Base-by-base conservation (phyloP, 2,329 filamentous ascomycete genomes). In the Alternaria hordeiaustralica region DNA sequence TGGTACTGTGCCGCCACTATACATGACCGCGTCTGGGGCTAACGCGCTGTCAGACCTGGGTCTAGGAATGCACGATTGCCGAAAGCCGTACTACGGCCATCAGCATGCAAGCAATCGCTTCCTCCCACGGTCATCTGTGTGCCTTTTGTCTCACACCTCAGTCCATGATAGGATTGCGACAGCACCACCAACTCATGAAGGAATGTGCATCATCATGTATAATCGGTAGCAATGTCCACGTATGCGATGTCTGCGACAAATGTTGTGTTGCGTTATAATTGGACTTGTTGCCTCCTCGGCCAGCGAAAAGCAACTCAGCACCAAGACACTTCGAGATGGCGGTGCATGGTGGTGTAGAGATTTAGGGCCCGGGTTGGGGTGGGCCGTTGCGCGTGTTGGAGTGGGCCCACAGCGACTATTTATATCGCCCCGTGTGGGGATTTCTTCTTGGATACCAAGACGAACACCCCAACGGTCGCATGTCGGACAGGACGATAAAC, bases 391-490 rank as follows among this genome's bases (percentile, higher is more conserved):
- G 36, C 49, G 26, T 55, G 58, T 21, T 47, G 50, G 36, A 41
- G 50, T 45, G 44, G 59, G 41, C 28, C 41, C 47, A 36, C 44
- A 23, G 30, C 44, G 26, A 47, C 61, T 64, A 64, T 61, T 64
- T 57, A 61, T 64, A 64, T 54, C 58, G 51, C 44, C 43, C 6
- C 25, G 44, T 47, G 56, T 63, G 55, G 60, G 56, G 56, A 45
- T 55, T 46, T 43, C 36, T 33, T 41, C 30, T 44, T 45, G 11
- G 33, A 44, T 45, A 41, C 15, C 41, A 55, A 26, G 43, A 47
- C 26, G 20, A 47, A 55, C 28, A 56, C 36, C 36, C 13, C 36
- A 45, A 30, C 41, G 25, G 23, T 56, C n/a, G 53, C 30, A 55
- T 13, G 53, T n/a, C 15, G 30, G 49, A 53, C 30, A 41, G 13